Percentiles rank a stretch among this genome's conserved stretches.
Evolutionary conservation across 495 filamentous ascomycete genomes (phyloP).

Genomic region (Podospora comata): DNA sequence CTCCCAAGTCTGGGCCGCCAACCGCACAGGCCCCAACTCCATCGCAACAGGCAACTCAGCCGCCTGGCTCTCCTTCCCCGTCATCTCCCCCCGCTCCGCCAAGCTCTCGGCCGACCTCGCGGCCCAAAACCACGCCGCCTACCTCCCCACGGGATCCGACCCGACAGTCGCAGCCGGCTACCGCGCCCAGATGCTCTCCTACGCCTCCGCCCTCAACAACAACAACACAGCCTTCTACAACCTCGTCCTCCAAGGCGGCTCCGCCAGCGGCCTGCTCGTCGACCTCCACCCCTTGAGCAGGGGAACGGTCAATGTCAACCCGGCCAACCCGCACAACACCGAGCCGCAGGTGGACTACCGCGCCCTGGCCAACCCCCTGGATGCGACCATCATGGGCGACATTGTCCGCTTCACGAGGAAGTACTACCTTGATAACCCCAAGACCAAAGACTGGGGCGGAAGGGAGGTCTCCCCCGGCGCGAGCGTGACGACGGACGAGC

Average conservation of each 20-base stretch:
- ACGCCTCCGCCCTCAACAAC: slow-evolving; percentile 36
- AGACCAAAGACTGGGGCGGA: slow-evolving; percentile 24
- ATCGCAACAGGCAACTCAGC: slow-evolving; percentile 44
- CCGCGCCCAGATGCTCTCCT: slow-evolving; percentile 43
- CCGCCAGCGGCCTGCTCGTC: slow-evolving; percentile 35
- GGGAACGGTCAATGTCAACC: slow-evolving; percentile 47
- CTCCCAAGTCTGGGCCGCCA: slow-evolving; percentile 32
- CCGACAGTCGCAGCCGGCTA: slow-evolving; percentile 45
- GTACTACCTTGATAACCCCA: slow-evolving; percentile 39
- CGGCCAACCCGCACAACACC: slow-evolving; percentile 31
- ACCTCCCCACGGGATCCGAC: slow-evolving; percentile 38
- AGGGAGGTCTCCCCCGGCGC: slow-evolving; percentile 34
- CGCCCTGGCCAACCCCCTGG: slow-evolving; percentile 48
- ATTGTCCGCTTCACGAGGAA: slow-evolving; percentile 40
- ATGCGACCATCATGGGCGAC: slow-evolving; percentile 42
- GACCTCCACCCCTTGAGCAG: slow-evolving; percentile 46
- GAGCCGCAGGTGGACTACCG: slow-evolving; percentile 49
- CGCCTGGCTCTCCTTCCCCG: slow-evolving; percentile 46
- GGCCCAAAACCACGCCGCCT: slow-evolving; percentile 36
- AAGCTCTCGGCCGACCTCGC: slow-evolving; percentile 34
- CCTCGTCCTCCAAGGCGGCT: slow-evolving; percentile 35
- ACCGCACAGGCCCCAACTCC: slow-evolving; percentile 44
- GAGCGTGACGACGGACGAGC: slow-evolving; percentile 31
- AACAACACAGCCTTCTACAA: slow-evolving; percentile 46
- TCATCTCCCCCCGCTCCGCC: slow-evolving; percentile 39